phyloP scores from a whole-genome alignment of 179 eudicot genomes.

The Spinacia oleracea region DNA sequence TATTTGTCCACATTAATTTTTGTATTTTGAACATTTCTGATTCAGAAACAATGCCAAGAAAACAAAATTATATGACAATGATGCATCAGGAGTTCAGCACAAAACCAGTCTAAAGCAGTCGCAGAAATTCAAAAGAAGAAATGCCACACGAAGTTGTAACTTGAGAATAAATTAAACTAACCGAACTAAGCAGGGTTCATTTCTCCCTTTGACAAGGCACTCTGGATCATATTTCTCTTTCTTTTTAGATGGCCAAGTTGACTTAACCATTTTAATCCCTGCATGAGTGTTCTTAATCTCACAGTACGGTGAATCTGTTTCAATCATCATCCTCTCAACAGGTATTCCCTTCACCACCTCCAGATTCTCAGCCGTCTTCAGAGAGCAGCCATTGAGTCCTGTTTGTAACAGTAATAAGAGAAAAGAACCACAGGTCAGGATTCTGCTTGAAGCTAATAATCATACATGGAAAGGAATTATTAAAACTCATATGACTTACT shows the following conservation, averaged over 20 bases:
- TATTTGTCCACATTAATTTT: no score
- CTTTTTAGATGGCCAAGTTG: conserved; percentile 91
- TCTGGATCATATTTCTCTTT: conserved; percentile 86
- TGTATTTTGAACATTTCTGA: neutral
- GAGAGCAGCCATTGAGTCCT: conserved; percentile 97
- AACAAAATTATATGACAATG: neutral
- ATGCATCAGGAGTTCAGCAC: neutral
- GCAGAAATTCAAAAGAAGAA: neutral
- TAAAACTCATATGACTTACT: neutral
- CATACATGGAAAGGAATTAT: neutral
- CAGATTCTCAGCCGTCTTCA: conserved; percentile 85
- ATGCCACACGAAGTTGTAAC: neutral
- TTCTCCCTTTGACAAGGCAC: conserved; percentile 91
- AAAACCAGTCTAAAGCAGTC: conserved; percentile 2
- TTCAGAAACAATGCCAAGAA: neutral
- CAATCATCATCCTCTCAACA: conserved; percentile 88
- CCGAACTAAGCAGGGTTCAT: conserved; percentile 96
- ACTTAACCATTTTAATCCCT: conserved; percentile 71
- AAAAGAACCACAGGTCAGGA: conserved; percentile 5
- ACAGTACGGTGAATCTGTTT: conserved; percentile 99
- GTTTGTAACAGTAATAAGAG: conserved; percentile 14
- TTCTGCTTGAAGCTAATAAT: conserved; percentile 6
- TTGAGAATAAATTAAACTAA: conserved; percentile 34
- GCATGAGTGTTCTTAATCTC: conserved; percentile 98
- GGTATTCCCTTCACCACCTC: conserved; percentile 87